Evolutionary conservation across 2,329 filamentous ascomycete genomes (phyloP).

Genomic region (Pestalotiopsis sp.): DNA sequence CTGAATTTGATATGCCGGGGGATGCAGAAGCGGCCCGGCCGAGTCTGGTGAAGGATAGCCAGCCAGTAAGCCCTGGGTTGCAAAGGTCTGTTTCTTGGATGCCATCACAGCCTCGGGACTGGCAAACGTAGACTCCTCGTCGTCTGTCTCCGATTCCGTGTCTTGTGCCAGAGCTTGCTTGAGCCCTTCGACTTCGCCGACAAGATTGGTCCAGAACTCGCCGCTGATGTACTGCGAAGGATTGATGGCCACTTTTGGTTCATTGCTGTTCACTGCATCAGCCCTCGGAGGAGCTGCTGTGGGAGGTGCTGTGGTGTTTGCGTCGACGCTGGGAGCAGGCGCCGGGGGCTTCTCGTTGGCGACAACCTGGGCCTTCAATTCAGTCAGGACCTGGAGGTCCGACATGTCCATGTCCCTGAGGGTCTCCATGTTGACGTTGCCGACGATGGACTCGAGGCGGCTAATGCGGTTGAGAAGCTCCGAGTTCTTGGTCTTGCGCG

Average conservation of each 20-base stretch:
- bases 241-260: conserved; percentile 19
- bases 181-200: conserved; percentile 46
- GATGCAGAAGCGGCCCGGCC: conserved; percentile 30
- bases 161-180: conserved; percentile 45
- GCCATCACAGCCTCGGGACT: conserved; percentile 30
- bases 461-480: conserved; percentile 47
- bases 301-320: neutral
- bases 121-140: conserved; percentile 35
- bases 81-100: conserved; percentile 13
- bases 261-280: neutral
- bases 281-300: neutral
- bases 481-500: conserved; percentile 42
- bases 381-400: conserved; percentile 2
- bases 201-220: conserved; percentile 47
- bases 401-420: conserved; percentile 17
- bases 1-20: conserved; percentile 38
- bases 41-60: conserved; percentile 21
- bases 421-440: conserved; percentile 39
- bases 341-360: conserved; percentile 1
- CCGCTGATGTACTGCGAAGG: conserved; percentile 41
- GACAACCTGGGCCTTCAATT: conserved; percentile 7
- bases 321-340: neutral
- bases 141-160: conserved; percentile 40
- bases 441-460: conserved; percentile 48
- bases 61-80: conserved; percentile 14